Conservation (phyloP, 2,329 filamentous ascomycete species). For the Gnomoniopsis smithogilvyi region DNA sequence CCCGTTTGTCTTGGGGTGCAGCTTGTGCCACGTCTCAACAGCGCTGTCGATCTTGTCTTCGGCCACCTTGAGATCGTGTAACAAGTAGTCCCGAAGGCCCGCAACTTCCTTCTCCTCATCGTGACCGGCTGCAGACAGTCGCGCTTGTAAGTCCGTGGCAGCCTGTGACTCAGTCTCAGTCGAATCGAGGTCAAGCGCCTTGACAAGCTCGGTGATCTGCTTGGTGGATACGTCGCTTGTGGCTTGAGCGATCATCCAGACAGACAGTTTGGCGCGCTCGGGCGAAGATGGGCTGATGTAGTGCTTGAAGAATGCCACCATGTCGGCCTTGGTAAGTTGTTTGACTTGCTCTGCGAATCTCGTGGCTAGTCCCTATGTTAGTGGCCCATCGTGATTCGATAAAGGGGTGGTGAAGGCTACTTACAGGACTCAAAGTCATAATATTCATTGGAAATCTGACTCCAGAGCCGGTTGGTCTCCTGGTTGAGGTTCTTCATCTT, state of each 20-base stretch:
- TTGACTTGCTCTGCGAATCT: constrained; percentile 63
- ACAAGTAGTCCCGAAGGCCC: constrained; percentile 48
- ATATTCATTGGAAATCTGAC: constrained; percentile 78
- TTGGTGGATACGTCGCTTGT: constrained; percentile 41
- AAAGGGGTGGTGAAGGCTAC: constrained; percentile 26
- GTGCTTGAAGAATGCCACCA: constrained; percentile 73
- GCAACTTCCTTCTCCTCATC: constrained; percentile 48
- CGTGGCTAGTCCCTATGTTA: constrained; percentile 4
- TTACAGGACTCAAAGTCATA: constrained; percentile 86
- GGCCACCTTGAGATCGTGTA: constrained; percentile 42
- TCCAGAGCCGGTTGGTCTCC: constrained; percentile 81
- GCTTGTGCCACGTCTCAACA: constrained; percentile 33
- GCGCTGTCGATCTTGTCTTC: constrained; percentile 46
- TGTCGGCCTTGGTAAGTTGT: constrained; percentile 71
- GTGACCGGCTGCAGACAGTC: constrained; percentile 33
- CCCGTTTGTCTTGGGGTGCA: constrained; percentile 31
- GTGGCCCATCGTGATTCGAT: neutral
- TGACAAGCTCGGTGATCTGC: constrained; percentile 39
- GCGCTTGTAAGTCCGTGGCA: constrained; percentile 30
- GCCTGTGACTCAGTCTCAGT: constrained; percentile 29
- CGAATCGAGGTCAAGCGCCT: constrained; percentile 31
- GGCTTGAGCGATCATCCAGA: constrained; percentile 78
- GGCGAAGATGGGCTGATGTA: constrained; percentile 74
- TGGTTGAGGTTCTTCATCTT: constrained; percentile 89
- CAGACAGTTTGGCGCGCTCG: constrained; percentile 74